phyloP scores from a whole-genome alignment of 108 stramenopile genomes.

The Parmales sp. region DNA sequence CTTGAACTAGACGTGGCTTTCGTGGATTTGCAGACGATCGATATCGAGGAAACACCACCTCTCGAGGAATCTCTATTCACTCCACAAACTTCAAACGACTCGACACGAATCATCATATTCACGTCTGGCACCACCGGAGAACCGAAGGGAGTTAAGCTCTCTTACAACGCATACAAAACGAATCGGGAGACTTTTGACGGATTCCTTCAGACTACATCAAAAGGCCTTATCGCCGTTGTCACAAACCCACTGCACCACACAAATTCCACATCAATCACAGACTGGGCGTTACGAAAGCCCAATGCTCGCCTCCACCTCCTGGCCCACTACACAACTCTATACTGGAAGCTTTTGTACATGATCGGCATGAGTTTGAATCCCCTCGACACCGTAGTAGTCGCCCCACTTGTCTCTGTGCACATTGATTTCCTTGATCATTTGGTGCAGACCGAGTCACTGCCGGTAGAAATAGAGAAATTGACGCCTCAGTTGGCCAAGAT shows the following conservation, averaged over 20 bases:
- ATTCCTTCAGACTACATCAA: neutral
- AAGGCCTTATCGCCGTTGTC: neutral
- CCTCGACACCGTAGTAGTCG: neutral
- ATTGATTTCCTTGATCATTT: constrained; percentile 17
- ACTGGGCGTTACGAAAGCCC: constrained; percentile 15
- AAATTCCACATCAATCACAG: constrained; percentile 19
- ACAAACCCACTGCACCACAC: constrained; percentile 21
- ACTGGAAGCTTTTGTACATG: constrained; percentile 6
- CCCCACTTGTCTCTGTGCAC: constrained; percentile 17
- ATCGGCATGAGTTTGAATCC: neutral
- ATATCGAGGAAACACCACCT: neutral
- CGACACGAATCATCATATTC: constrained; percentile 19
- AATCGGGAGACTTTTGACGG: constrained; percentile 16
- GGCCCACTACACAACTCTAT: constrained; percentile 12
- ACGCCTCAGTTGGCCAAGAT: neutral
- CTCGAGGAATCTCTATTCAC: neutral
- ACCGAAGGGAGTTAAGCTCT: constrained; percentile 20
- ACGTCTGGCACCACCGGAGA: constrained; percentile 20
- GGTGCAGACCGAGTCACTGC: neutral
- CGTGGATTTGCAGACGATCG: neutral
- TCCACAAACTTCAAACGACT: neutral
- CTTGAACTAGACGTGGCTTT: neutral
- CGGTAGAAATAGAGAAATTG: neutral
- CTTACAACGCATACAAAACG: constrained; percentile 10
- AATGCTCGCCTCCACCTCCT: constrained; percentile 10